Evolutionary conservation across 768 basidiomycete species (phyloP), one percentile per base, ranked within the genome.

Genomic region (Xerocomus potaroensis): DNA sequence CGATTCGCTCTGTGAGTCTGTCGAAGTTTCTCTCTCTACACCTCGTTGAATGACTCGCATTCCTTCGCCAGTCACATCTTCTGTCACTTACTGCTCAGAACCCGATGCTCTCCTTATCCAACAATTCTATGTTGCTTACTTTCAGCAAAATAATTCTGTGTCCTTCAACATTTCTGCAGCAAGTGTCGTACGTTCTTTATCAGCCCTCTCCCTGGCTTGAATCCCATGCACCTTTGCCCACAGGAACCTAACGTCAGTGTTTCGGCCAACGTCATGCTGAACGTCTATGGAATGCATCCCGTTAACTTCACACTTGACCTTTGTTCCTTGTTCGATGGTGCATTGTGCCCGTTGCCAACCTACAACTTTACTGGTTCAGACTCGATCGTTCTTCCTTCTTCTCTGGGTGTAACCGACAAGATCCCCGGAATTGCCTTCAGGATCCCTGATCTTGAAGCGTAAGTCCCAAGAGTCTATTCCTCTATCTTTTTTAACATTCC

Each of bases 361-460:
- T 88, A 91, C 72, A 88, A 92, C 59, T 94, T 96, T 60, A 84
- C 81, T n/a, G 92, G 91, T 38, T 76, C 82, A 5, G 83, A 86
- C 59, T 76, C 82, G 3, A 67, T 91, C 43, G 68, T 76, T 3
- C 70, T 91, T 0, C 86, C 87, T 0, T 59, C 73, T 24, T 77
- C 79, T 19, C 64, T 85, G 36, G 74, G 76, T 33, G 70, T 90
- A 33, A 58, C 72, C 18, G 66, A 72, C 30, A 66, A 69, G 48
- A 73, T 94, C n/a, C 92, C 93, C 0, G 65, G 65, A 18, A 88
- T 95, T 42, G 91, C 89, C 0, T 99, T 83, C 65, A 69, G 73
- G 33, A 85, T 99, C 30, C 95, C 95, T 5, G 89, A 99, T 66
- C 74, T 97, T 5, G 92, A 97, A 63, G 92, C 88, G 15, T 65